Conservation (phyloP, 1,284 basidiomycete genomes). For the Ganoderma resinaceum region DNA sequence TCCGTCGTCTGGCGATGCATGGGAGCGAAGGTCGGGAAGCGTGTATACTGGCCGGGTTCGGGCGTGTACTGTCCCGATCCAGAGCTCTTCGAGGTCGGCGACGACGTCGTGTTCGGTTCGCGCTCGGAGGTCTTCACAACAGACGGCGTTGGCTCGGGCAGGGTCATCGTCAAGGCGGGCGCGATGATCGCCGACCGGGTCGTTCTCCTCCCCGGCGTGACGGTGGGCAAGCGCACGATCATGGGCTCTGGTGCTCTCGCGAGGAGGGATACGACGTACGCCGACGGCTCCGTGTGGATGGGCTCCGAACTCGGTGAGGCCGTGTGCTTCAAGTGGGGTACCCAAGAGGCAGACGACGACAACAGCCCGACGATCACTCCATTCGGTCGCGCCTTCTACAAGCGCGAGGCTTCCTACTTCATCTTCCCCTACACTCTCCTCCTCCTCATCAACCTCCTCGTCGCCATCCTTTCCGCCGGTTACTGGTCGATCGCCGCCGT, state of each 20-base stretch:
- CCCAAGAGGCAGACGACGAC: constrained; percentile 26
- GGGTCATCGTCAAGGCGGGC: constrained; percentile 47
- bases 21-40: constrained; percentile 54
- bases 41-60: constrained; percentile 56
- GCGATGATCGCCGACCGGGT: constrained; percentile 58
- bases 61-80: constrained; percentile 53
- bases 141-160: constrained; percentile 47
- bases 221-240: constrained; percentile 47
- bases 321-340: constrained; percentile 35
- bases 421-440: constrained; percentile 51
- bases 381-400: constrained; percentile 56
- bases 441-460: constrained; percentile 41
- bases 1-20: constrained; percentile 49
- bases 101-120: constrained; percentile 57
- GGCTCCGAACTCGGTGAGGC: constrained; percentile 49
- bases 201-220: constrained; percentile 50
- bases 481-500: constrained; percentile 53
- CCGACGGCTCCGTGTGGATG: constrained; percentile 54
- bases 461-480: constrained; percentile 41
- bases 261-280: constrained; percentile 47
- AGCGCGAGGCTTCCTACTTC: constrained; percentile 49
- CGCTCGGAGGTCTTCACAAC: constrained; percentile 52
- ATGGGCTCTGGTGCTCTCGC: constrained; percentile 55
- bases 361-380: constrained; percentile 47
- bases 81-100: constrained; percentile 53